Percentiles rank a stretch among this genome's conserved stretches.
Conservation (phyloP, 495 filamentous ascomycete species). For the Neurospora sp. region DNA sequence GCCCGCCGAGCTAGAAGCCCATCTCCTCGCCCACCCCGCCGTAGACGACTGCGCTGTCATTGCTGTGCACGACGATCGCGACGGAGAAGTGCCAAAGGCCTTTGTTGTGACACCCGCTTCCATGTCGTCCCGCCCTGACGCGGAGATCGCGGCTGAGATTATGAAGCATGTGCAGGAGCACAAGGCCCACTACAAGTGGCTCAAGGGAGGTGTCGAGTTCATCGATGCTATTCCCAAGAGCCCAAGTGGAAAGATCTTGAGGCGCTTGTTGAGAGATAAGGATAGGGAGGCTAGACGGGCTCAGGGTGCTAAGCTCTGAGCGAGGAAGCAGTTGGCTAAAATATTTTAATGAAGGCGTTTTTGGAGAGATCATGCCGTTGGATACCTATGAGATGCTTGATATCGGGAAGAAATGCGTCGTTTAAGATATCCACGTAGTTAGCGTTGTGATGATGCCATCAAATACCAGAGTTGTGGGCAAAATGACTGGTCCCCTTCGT, state of each 20-base stretch:
- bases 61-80: constrained; percentile 59
- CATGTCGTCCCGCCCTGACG: constrained; percentile 44
- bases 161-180: constrained; percentile 67
- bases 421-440: not conserved
- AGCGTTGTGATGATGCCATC: not conserved
- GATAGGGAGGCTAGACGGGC: constrained; percentile 60
- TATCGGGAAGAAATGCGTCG: not conserved
- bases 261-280: constrained; percentile 67
- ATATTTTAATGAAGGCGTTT: not conserved
- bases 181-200: constrained; percentile 82
- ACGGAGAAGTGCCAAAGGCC: constrained; percentile 81
- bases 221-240: constrained; percentile 72
- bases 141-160: constrained; percentile 49
- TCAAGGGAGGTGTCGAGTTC: constrained; percentile 78
- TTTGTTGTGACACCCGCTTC: constrained; percentile 66
- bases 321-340: not conserved
- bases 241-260: constrained; percentile 84
- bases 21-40: constrained; percentile 68
- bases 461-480: not conserved
- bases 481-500: not conserved
- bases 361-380: not conserved
- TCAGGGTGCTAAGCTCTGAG: constrained; percentile 43
- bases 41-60: constrained; percentile 84
- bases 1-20: constrained; percentile 83
- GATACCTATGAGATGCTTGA: not conserved